Percentiles rank a stretch among this genome's conserved stretches.
Evolutionary conservation across 257 asterid genomes (phyloP).

Genomic region (Nicotiana obtusifolia): DNA sequence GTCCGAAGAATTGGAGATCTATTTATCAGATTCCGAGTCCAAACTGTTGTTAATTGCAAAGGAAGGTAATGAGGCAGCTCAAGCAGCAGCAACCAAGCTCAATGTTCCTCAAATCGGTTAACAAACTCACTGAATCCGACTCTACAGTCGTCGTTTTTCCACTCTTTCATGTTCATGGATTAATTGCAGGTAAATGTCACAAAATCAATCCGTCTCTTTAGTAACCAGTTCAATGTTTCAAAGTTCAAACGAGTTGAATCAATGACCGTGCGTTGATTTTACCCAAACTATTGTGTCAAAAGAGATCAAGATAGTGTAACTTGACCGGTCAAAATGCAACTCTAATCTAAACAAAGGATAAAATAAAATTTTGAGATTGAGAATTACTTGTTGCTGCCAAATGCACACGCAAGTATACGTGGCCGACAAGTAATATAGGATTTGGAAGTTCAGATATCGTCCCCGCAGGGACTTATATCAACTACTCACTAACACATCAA

Average conservation of each 20-base stretch:
- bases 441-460: too few relatives aligned
- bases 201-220: background rate
- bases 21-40: conserved; percentile 79
- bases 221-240: background rate
- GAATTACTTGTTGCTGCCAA: too few relatives aligned
- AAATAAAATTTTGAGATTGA: too few relatives aligned
- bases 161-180: conserved; percentile 91
- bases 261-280: background rate
- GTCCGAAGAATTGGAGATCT: conserved; percentile 78
- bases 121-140: conserved; percentile 66
- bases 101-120: conserved; percentile 66
- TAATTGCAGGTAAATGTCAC: conserved; percentile 37
- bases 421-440: too few relatives aligned
- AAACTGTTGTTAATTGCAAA: conserved; percentile 56
- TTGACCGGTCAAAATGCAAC: background rate
- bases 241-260: background rate
- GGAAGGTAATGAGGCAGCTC: conserved; percentile 86
- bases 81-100: conserved; percentile 86
- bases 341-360: too few relatives aligned
- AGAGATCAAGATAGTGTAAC: too few relatives aligned
- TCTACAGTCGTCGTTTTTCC: conserved; percentile 89
- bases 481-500: too few relatives aligned
- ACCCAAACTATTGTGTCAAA: background rate
- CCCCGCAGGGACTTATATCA: too few relatives aligned
- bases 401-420: too few relatives aligned